Conservation (phyloP, 1,284 basidiomycete species). For the Macrocystidia cucumis region DNA sequence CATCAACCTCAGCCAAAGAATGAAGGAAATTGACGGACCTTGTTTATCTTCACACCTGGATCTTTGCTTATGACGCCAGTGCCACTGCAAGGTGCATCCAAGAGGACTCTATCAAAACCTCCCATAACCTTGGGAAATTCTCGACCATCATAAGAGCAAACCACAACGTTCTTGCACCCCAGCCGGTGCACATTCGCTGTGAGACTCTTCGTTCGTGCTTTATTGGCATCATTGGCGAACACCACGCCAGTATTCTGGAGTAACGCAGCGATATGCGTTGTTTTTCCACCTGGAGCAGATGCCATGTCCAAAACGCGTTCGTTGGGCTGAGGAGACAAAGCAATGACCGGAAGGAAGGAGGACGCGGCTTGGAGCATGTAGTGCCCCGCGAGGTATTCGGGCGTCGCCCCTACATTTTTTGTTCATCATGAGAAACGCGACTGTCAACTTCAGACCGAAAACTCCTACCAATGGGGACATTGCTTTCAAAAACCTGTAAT, state of each 20-base stretch:
- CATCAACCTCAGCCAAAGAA: conserved; percentile 4
- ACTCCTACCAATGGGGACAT: conserved; percentile 79
- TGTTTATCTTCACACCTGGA: conserved; percentile 96
- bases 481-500: conserved; percentile 94
- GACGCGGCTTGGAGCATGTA: conserved; percentile 99
- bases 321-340: conserved; percentile 86
- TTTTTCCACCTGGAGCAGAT: conserved; percentile 96
- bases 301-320: conserved; percentile 99
- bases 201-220: conserved; percentile 91
- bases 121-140: conserved; percentile 99
- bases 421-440: conserved; percentile 2
- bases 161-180: conserved; percentile 97
- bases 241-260: conserved; percentile 97
- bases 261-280: conserved; percentile 92
- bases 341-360: conserved; percentile 98
- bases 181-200: conserved; percentile 96
- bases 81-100: conserved; percentile 97
- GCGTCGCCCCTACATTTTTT: conserved; percentile 77
- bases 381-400: conserved; percentile 97
- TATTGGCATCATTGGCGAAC: conserved; percentile 98
- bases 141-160: conserved; percentile 96
- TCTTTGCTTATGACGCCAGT: conserved; percentile 99
- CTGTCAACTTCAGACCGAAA: conserved; percentile 1
- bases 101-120: conserved; percentile 92
- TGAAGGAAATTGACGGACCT: conserved; percentile 48